Conservation (phyloP, 1,284 basidiomycete species). For the Cutaneotrichosporon cutaneum region DNA sequence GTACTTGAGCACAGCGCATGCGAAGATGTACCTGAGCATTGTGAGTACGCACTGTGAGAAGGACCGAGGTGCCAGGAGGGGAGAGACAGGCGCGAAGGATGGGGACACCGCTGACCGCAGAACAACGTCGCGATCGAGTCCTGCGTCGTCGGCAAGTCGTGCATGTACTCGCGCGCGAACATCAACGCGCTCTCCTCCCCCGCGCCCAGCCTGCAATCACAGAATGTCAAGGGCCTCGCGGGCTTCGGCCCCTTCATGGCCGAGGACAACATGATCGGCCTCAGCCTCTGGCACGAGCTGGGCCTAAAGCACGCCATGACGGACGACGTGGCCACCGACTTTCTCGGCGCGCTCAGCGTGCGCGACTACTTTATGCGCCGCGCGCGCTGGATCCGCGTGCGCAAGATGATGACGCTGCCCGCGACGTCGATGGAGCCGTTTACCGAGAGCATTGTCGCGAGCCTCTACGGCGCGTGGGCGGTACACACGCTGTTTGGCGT, state of each 20-base stretch:
- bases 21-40: conserved; percentile 98
- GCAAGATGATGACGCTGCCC: conserved; percentile 82
- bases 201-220: conserved; percentile 36
- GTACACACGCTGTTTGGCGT: conserved; percentile 60
- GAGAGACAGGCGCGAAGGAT: no score
- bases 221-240: conserved; percentile 59
- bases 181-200: conserved; percentile 45
- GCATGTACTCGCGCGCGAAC: conserved; percentile 87
- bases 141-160: conserved; percentile 96
- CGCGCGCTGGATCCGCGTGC: conserved; percentile 89
- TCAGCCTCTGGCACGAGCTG: conserved; percentile 85
- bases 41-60: conserved; percentile 44
- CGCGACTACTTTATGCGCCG: conserved; percentile 78
- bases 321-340: conserved; percentile 80
- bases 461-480: conserved; percentile 63
- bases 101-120: conserved; percentile 36
- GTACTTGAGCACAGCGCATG: conserved; percentile 95
- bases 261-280: conserved; percentile 93
- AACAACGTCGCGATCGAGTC: conserved; percentile 75
- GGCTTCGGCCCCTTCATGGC: conserved; percentile 83
- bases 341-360: conserved; percentile 80
- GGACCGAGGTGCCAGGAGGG: no score
- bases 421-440: conserved; percentile 85
- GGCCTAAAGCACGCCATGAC: conserved; percentile 80
- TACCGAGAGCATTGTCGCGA: conserved; percentile 76